Evolutionary conservation across 1,139 yeast genomes (phyloP).

Genomic region (Maudiozyma humilis): DNA sequence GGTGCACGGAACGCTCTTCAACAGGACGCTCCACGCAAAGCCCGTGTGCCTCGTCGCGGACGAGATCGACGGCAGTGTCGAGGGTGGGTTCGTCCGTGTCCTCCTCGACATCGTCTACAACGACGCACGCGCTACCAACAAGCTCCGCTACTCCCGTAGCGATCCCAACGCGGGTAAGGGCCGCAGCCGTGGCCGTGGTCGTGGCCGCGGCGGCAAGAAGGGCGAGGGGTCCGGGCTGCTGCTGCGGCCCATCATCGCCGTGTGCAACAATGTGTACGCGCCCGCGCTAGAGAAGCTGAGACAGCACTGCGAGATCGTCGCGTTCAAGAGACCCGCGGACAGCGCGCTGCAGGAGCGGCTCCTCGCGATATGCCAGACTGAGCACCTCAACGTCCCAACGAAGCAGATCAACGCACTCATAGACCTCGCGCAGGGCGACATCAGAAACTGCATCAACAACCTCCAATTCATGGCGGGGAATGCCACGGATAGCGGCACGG

Average conservation of each 20-base stretch:
- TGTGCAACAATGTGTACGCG: slow-evolving; percentile 81
- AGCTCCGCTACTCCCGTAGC: slow-evolving; percentile 12
- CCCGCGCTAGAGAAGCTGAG: slow-evolving; percentile 66
- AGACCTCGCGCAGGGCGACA: slow-evolving; percentile 70
- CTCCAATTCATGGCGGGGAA: slow-evolving; percentile 50
- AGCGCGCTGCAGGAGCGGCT: slow-evolving; percentile 42
- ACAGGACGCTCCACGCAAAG: slow-evolving; percentile 47
- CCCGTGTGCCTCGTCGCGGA: slow-evolving; percentile 82
- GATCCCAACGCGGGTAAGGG: slow-evolving; percentile 11
- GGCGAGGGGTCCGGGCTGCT: slow-evolving; percentile 36
- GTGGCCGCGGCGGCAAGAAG: slow-evolving; percentile 16
- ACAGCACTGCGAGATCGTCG: slow-evolving; percentile 61
- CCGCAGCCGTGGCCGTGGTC: slow-evolving; percentile 3
- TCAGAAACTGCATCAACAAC: slow-evolving; percentile 77
- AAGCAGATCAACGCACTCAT: slow-evolving; percentile 49
- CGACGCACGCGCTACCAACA: slow-evolving; percentile 47
- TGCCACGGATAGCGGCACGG: slow-evolving; percentile 12
- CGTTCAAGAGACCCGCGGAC: slow-evolving; percentile 54
- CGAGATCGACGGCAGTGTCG: slow-evolving; percentile 86
- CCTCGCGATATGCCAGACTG: slow-evolving; percentile 42
- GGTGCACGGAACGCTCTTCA: slow-evolving; percentile 61
- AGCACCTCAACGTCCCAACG: slow-evolving; percentile 34
- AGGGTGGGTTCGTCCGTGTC: slow-evolving; percentile 68
- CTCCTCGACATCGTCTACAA: slow-evolving; percentile 51
- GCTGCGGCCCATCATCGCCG: slow-evolving; percentile 79